A percentile compares a stretch with the other conserved stretches of the same genome.
Conservation (phyloP, 208 protist species). For the Entamoeba moshkovskii region DNA sequence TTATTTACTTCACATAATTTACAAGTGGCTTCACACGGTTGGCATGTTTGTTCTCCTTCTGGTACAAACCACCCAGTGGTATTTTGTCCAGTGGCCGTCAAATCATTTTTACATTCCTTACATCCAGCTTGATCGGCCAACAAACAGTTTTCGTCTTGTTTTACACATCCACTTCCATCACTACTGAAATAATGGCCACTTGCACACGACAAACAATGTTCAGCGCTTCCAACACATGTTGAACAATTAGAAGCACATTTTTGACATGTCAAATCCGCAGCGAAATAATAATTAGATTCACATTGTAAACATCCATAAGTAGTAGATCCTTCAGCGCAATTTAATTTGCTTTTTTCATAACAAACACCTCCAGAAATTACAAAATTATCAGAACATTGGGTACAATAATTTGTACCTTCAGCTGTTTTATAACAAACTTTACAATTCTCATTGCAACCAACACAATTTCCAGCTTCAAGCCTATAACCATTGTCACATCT, state of each 20-base stretch:
- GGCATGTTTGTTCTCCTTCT: background rate
- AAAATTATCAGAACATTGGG: background rate
- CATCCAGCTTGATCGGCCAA: background rate
- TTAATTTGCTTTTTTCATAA: background rate
- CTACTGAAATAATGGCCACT: background rate
- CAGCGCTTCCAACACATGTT: background rate
- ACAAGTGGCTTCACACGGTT: background rate
- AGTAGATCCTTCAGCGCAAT: background rate
- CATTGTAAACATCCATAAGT: background rate
- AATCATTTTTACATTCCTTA: background rate
- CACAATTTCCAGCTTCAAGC: background rate
- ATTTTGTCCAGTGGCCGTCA: background rate
- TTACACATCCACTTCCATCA: background rate
- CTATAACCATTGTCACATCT: background rate
- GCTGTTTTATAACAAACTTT: background rate
- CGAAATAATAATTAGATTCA: background rate
- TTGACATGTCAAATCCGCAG: background rate
- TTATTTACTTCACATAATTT: background rate
- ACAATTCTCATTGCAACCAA: background rate
- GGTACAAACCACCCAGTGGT: background rate
- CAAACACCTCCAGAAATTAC: background rate
- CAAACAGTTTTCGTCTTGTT: background rate
- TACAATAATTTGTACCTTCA: background rate
- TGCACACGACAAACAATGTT: background rate
- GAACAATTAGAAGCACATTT: background rate